phyloP scores from a whole-genome alignment of 2,329 filamentous ascomycete genomes.

The Fusarium chlamydosporum region DNA sequence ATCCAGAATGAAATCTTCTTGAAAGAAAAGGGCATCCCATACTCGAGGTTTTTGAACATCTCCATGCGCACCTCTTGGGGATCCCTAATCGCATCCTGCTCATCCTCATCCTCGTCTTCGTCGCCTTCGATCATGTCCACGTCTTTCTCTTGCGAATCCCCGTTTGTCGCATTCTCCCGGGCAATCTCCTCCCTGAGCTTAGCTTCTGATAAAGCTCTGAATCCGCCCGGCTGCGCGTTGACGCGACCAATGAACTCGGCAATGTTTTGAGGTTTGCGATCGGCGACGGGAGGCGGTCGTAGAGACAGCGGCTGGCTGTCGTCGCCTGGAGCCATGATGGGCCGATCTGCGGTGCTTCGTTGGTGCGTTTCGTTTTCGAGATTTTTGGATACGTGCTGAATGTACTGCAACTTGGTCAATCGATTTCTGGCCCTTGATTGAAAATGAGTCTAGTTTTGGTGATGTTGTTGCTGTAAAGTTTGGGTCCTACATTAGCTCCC shows the following conservation, averaged over 20 bases:
- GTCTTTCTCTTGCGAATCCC: constrained; percentile 62
- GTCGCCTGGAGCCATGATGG: constrained; percentile 53
- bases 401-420: background rate
- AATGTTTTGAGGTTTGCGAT: constrained; percentile 73
- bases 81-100: constrained; percentile 61
- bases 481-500: constrained; percentile 21
- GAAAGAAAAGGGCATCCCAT: constrained; percentile 45
- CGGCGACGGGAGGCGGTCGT: constrained; percentile 64
- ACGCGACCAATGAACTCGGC: constrained; percentile 83
- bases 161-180: constrained; percentile 59
- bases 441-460: constrained; percentile 10
- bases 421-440: background rate
- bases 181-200: constrained; percentile 77
- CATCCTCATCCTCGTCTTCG: constrained; percentile 56
- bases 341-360: background rate
- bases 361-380: background rate
- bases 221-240: constrained; percentile 82
- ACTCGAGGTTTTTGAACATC: constrained; percentile 72
- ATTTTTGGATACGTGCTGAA: background rate
- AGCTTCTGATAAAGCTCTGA: constrained; percentile 83
- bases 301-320: constrained; percentile 57
- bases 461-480: constrained; percentile 14
- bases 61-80: constrained; percentile 68
- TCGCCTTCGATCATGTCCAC: constrained; percentile 64
- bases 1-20: background rate